Evolutionary conservation across 345 rosid species (phyloP), one percentile per base, ranked within the genome.

Genomic region (Populus alba): DNA sequence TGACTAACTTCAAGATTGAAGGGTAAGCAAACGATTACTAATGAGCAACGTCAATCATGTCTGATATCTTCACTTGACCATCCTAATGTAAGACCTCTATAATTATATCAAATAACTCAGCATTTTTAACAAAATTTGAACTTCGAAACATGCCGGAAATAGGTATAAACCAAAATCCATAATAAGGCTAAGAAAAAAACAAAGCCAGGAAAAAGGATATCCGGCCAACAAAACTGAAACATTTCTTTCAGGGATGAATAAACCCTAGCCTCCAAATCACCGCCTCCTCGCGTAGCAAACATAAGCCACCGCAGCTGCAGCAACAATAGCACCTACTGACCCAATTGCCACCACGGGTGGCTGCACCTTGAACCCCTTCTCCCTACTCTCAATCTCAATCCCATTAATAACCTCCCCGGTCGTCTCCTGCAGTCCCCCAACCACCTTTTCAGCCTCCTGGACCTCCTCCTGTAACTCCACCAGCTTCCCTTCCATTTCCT

Each of bases 331-430:
- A 29, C 90, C 91, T 12, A 86, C 76, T 7, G 91, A 88, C 9
- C 89, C 92, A 12, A 79, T 85, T 2, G 85, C 94, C 74, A 86
- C 78, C 38, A 88, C 62, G 0, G 93, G 94, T 86, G 83, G 87
- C 41, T 82, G 82, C 79, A 73, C 68, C 68, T 84, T 80, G 31
- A 76, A 73, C 23, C 75, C 77, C n/a, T 72, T 57, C 25, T 22
- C 83, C 81, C 68, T 71, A 10, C 39, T 73, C 20, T 63, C 88
- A 15, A 33, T 22, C 2, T 61, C 77, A 39, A 62, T 73, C 66
- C 87, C 92, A 76, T 82, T 84, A 25, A 86, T 39, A 27, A 81
- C 72, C 71, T 86, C 88, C 68, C 49, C 35, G 3, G 79, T 57
- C 74, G 81, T 86, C 75, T 85, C 90, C 75, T 88, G 87, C 83